Conservation (phyloP, 306 rosid genomes). For the Dalbergia oliveri region DNA sequence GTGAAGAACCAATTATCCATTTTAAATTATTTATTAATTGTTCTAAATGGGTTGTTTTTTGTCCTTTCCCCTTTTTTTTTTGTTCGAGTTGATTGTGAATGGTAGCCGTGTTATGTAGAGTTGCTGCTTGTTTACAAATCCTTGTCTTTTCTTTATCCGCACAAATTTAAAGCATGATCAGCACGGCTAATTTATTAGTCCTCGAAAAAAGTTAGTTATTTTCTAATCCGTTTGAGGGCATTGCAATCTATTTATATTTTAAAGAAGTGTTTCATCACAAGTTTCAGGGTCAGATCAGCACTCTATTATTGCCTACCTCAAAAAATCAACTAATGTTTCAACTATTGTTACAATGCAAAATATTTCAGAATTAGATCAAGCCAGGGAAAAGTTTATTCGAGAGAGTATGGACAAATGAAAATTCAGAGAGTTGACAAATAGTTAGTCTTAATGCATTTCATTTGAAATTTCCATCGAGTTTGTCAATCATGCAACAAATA, state of each 20-base stretch:
- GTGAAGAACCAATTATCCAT: too few relatives aligned
- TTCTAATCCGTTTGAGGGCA: neutral
- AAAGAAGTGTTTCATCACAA: neutral
- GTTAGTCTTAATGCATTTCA: conserved; percentile 5
- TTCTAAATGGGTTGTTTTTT: too few relatives aligned
- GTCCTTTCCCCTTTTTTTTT: too few relatives aligned
- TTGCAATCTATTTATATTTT: conserved; percentile 3
- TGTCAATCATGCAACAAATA: conserved; percentile 37
- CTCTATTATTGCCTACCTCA: neutral
- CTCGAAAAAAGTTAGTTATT: neutral
- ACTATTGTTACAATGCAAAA: conserved; percentile 7
- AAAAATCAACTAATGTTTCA: neutral
- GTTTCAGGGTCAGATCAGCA: neutral
- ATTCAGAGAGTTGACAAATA: neutral
- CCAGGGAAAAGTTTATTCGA: neutral
- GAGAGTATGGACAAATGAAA: conserved; percentile 5
- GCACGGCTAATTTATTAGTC: neutral
- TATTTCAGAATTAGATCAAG: conserved; percentile 10
- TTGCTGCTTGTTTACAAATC: neutral
- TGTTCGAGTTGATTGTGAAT: too few relatives aligned
- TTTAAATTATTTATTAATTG: too few relatives aligned
- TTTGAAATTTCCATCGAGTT: neutral
- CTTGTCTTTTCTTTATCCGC: neutral
- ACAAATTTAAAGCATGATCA: neutral
- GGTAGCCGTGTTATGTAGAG: too few relatives aligned